A percentile compares a stretch with the other conserved stretches of the same genome.
Conservation (phyloP, 2,329 filamentous ascomycete genomes). For the Cordyceps fumosorosea region DNA sequence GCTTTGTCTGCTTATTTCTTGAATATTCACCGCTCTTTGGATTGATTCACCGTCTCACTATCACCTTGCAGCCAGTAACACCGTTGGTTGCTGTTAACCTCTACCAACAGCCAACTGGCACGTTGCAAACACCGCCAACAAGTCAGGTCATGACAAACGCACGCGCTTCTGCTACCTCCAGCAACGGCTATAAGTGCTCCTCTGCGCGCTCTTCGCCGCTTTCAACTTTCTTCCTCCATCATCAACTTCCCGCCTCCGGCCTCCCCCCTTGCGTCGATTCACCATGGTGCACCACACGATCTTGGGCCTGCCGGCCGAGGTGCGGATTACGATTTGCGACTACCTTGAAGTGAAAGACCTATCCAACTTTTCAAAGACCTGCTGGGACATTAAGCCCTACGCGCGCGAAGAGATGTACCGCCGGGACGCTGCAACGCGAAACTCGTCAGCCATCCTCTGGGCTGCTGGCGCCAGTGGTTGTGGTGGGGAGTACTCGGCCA, state of each 20-base stretch:
- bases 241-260: background rate
- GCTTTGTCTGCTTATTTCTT: too few relatives aligned
- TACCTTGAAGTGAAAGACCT: background rate
- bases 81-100: background rate
- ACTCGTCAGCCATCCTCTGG: slow-evolving; percentile 1
- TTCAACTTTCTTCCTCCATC: background rate
- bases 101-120: background rate
- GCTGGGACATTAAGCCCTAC: background rate
- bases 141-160: too few relatives aligned
- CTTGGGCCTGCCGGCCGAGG: background rate
- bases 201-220: too few relatives aligned
- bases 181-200: too few relatives aligned
- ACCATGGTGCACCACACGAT: background rate
- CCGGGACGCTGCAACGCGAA: background rate
- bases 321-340: background rate
- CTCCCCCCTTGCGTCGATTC: background rate
- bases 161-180: too few relatives aligned
- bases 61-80: background rate
- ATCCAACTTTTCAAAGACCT: background rate
- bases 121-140: background rate
- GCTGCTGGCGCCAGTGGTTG: slow-evolving; percentile 2
- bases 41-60: too few relatives aligned
- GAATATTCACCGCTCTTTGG: too few relatives aligned
- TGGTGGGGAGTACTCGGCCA: background rate
- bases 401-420: background rate